Evolutionary conservation across 306 rosid species (phyloP), one percentile per base, ranked within the genome.

Genomic region (Dalbergia cochinchinensis): DNA sequence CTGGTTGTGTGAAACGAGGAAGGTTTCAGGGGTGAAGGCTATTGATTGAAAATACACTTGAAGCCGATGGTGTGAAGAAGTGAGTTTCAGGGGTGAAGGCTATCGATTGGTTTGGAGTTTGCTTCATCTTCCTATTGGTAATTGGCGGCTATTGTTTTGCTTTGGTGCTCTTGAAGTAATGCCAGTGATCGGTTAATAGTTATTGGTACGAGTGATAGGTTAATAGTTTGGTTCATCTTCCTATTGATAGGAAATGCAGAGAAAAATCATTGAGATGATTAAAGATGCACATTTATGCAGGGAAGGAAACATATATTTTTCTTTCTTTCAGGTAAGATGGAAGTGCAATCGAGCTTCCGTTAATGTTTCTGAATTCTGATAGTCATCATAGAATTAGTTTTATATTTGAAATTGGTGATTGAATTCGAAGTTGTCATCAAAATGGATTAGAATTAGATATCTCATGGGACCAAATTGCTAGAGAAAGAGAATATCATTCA

Each of bases 1-100:
- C 69, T 94, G 97, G 97, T 71, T 92, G 34, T 80, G 80, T 74
- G 41, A 78, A 58, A n/a, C 71, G 3, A 78, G 50, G 65, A 84
- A 26, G 3, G 31, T 26, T 26, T 26, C 31, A 26, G 3, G 31
- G 31, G 31, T 26, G 31, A 26, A 26, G 31, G 31, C 31, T 2
- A 26, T 26, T 3, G 0, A 26, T 26, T 20, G 22, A 20, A 20
- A 20, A 20, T 44, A 44, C 48, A 12, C 18, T 6, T 19, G 19
- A 58, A 37, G 55, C 11, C 14, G 6, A 57, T 60, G 10, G 57
- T 12, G 9, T 59, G 37, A 20, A 5, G 3, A 31, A 26, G 31
- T 20, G 6, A 4, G 35, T 58, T 58, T 58, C 35, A 10, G 35
- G 35, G 35, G 39, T 63, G 13, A 3, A 42, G 8, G 12, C 48